Percentiles rank a stretch among this genome's conserved stretches.
Conservation (phyloP, 176 grass and related monocot genomes). For the Stipa capillata region DNA sequence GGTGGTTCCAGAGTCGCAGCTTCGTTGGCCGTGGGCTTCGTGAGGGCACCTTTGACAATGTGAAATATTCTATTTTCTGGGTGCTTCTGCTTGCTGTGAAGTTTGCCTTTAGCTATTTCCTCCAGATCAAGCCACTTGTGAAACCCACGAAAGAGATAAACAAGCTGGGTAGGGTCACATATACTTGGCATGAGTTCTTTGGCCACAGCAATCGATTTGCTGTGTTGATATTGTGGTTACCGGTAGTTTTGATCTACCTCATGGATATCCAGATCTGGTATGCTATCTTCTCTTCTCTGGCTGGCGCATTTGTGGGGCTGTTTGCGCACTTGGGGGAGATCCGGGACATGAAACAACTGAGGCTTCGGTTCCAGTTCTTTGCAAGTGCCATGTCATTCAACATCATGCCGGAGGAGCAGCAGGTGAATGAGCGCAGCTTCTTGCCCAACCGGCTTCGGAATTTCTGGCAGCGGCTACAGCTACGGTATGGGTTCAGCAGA, state of each 20-base stretch:
- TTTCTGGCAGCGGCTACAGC: slow-evolving; percentile 74
- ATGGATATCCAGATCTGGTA: slow-evolving; percentile 99
- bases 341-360: slow-evolving; percentile 72
- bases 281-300: slow-evolving; percentile 72
- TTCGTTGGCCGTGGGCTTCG: slow-evolving; percentile 85
- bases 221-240: slow-evolving; percentile 67
- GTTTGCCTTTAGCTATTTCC: slow-evolving; percentile 84
- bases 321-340: slow-evolving; percentile 91
- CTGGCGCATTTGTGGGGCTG: slow-evolving; percentile 73
- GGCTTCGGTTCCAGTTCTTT: slow-evolving; percentile 91
- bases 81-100: slow-evolving; percentile 63
- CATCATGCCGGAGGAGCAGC: slow-evolving; percentile 84
- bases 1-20: slow-evolving; percentile 91
- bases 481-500: slow-evolving; percentile 79
- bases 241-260: slow-evolving; percentile 88
- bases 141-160: slow-evolving; percentile 68
- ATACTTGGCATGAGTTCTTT: slow-evolving; percentile 91
- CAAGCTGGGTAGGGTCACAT: slow-evolving; percentile 25
- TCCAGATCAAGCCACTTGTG: slow-evolving; percentile 86
- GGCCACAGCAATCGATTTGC: slow-evolving; percentile 64
- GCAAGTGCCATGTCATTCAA: slow-evolving; percentile 97
- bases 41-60: slow-evolving; percentile 63
- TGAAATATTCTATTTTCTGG: slow-evolving; percentile 82
- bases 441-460: slow-evolving; percentile 54
- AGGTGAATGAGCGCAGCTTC: slow-evolving; percentile 44